These are phyloP conservation scores for Marasmius sp. DNA, from an alignment of 1,284 basidiomycete species.

Conservation along the genomic window DNA sequence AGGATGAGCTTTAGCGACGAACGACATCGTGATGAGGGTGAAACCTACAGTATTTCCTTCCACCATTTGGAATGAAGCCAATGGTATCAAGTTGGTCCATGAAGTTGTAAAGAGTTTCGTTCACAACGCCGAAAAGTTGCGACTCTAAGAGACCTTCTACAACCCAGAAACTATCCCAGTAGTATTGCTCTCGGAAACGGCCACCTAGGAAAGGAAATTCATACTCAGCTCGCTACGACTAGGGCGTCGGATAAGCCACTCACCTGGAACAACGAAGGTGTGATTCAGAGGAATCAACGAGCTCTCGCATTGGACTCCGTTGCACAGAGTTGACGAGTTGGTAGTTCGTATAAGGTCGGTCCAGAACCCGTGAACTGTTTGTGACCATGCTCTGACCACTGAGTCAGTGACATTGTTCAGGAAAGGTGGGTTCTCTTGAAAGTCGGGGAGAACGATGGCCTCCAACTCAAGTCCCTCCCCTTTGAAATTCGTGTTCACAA, in stretches of 20 bases:
- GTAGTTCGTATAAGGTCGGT: slow-evolving; percentile 74
- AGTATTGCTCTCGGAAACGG: slow-evolving; percentile 58
- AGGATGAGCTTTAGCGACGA: neutral
- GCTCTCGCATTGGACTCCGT: slow-evolving; percentile 68
- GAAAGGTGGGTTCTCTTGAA: slow-evolving; percentile 67
- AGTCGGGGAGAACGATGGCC: slow-evolving; percentile 60
- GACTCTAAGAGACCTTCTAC: slow-evolving; percentile 81
- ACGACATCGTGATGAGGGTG: neutral
- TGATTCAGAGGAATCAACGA: slow-evolving; percentile 87
- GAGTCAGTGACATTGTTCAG: slow-evolving; percentile 73
- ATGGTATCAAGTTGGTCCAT: slow-evolving; percentile 84
- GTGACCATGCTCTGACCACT: slow-evolving; percentile 70
- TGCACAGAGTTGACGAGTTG: slow-evolving; percentile 70
- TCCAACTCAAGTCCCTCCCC: slow-evolving; percentile 87
- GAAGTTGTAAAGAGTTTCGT: slow-evolving; percentile 84
- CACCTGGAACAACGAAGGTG: slow-evolving; percentile 87
- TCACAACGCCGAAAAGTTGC: slow-evolving; percentile 71
- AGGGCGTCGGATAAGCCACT: slow-evolving; percentile 23
- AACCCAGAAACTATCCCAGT: slow-evolving; percentile 90
- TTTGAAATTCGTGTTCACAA: slow-evolving; percentile 76
- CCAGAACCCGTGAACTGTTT: slow-evolving; percentile 84
- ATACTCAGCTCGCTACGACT: neutral
- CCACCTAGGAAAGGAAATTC: slow-evolving; percentile 31
- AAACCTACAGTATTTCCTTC: slow-evolving; percentile 73
- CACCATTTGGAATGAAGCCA: slow-evolving; percentile 94